Conservation (phyloP, 495 filamentous ascomycete genomes). For the Tirmania nivea region DNA sequence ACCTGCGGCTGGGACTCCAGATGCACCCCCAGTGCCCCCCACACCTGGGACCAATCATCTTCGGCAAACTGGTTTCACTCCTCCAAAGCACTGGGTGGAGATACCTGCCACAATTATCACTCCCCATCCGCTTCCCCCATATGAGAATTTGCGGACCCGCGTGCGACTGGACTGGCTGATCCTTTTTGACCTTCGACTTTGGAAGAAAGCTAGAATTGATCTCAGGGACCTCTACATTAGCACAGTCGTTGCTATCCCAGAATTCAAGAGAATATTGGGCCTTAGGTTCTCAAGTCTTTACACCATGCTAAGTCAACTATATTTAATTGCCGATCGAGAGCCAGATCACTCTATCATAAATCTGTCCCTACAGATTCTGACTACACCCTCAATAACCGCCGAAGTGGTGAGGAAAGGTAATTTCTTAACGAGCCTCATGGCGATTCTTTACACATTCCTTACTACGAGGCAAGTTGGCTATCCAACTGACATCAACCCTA, state of each 20-base stretch:
- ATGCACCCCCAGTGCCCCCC: slow-evolving; percentile 11
- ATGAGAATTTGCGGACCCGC: slow-evolving; percentile 71
- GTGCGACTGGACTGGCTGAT: slow-evolving; percentile 89
- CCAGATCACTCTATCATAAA: slow-evolving; percentile 98
- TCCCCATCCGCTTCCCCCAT: slow-evolving; percentile 35
- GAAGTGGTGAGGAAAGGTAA: slow-evolving; percentile 92
- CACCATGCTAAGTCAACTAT: slow-evolving; percentile 77
- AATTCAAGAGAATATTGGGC: slow-evolving; percentile 91
- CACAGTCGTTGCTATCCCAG: slow-evolving; percentile 79
- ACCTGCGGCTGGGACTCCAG: not conserved
- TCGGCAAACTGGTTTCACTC: slow-evolving; percentile 16
- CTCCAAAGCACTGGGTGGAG: slow-evolving; percentile 70
- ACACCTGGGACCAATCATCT: slow-evolving; percentile 10
- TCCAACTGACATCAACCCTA: slow-evolving; percentile 63
- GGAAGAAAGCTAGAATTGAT: slow-evolving; percentile 84
- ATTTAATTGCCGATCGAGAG: slow-evolving; percentile 87
- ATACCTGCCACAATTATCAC: slow-evolving; percentile 41
- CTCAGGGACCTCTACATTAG: slow-evolving; percentile 87
- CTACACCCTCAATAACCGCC: slow-evolving; percentile 82
- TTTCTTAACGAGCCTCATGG: slow-evolving; percentile 82
- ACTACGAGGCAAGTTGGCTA: slow-evolving; percentile 89
- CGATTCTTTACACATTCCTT: slow-evolving; percentile 91
- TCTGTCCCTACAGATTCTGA: slow-evolving; percentile 85
- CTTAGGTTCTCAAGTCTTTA: slow-evolving; percentile 84
- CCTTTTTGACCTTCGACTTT: slow-evolving; percentile 84